Evolutionary conservation across 441 rosid genomes (phyloP).

Genomic region (Aquilaria agallochum): DNA sequence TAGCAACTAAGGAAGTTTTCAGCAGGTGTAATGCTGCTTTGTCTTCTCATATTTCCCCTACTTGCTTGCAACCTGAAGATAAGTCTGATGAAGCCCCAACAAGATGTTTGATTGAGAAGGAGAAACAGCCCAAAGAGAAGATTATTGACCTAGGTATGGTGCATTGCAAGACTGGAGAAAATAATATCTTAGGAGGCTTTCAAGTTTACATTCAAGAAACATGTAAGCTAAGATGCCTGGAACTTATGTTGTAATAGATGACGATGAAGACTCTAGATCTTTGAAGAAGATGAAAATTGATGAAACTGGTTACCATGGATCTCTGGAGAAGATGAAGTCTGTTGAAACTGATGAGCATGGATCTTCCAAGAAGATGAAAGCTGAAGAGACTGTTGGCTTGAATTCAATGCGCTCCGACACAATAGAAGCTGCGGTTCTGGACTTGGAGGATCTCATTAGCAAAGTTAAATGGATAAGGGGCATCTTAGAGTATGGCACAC

Average conservation of each 20-base stretch:
- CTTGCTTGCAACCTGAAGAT: slow-evolving; percentile 9
- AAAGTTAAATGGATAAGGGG: slow-evolving; percentile 55
- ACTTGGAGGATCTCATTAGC: slow-evolving; percentile 61
- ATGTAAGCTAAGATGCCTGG: slow-evolving; percentile 19
- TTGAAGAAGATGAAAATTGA: slow-evolving; percentile 30
- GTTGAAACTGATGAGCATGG: slow-evolving; percentile 2
- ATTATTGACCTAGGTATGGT: slow-evolving; percentile 9
- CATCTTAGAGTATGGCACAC: slow-evolving; percentile 27
- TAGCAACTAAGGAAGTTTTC: slow-evolving; percentile 11
- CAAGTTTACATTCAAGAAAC: slow-evolving; percentile 19
- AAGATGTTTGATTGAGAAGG: slow-evolving; percentile 11
- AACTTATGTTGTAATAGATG: not conserved
- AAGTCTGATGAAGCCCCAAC: slow-evolving; percentile 3
- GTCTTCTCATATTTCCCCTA: slow-evolving; percentile 21
- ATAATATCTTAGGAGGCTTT: slow-evolving; percentile 25
- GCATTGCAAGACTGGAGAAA: slow-evolving; percentile 17
- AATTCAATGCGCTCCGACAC: slow-evolving; percentile 43
- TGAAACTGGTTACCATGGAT: slow-evolving; percentile 1
- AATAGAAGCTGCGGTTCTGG: slow-evolving; percentile 55
- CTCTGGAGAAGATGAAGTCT: slow-evolving; percentile 8
- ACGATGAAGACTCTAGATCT: slow-evolving; percentile 8
- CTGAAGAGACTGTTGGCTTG: slow-evolving; percentile 24
- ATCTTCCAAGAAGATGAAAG: slow-evolving; percentile 28
- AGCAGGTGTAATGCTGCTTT: slow-evolving; percentile 7
- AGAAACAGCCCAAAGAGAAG: slow-evolving; percentile 7